Percentiles rank a stretch among this genome's conserved stretches.
Evolutionary conservation across 2,329 filamentous ascomycete species (phyloP).

Genomic region (Truncatella angustata): DNA sequence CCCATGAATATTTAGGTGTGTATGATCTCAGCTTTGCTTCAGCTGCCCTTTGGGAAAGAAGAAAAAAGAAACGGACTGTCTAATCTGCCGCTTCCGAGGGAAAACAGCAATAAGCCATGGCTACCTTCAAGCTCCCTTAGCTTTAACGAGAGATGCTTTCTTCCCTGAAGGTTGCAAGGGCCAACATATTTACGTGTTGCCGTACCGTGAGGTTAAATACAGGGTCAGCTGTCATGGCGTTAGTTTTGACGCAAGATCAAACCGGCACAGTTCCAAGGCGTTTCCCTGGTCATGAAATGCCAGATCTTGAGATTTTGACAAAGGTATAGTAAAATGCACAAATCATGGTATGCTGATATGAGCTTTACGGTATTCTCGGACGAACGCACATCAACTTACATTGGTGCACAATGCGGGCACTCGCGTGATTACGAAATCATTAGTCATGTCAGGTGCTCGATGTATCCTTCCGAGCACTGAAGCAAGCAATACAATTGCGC

Average conservation of each 20-base stretch:
- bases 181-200: not conserved
- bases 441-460: no score
- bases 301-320: no score
- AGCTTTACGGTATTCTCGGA: no score
- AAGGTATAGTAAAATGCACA: no score
- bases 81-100: conserved; percentile 1
- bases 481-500: no score
- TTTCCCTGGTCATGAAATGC: not conserved
- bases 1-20: conserved; percentile 1
- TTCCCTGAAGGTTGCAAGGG: not conserved
- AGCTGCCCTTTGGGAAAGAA: not conserved
- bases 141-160: not conserved
- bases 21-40: not conserved
- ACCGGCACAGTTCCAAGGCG: not conserved
- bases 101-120: not conserved
- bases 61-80: not conserved
- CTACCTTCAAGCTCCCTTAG: not conserved
- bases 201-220: conserved; percentile 1
- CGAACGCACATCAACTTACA: no score
- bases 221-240: conserved; percentile 1
- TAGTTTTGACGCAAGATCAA: conserved; percentile 6
- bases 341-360: no score
- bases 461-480: no score
- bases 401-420: no score
- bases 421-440: no score